A percentile compares a stretch with the other conserved stretches of the same genome.
These are phyloP conservation scores for Saccharomyces pastorianus DNA, from an alignment of 1,139 yeast species.

Conservation along the genomic window DNA sequence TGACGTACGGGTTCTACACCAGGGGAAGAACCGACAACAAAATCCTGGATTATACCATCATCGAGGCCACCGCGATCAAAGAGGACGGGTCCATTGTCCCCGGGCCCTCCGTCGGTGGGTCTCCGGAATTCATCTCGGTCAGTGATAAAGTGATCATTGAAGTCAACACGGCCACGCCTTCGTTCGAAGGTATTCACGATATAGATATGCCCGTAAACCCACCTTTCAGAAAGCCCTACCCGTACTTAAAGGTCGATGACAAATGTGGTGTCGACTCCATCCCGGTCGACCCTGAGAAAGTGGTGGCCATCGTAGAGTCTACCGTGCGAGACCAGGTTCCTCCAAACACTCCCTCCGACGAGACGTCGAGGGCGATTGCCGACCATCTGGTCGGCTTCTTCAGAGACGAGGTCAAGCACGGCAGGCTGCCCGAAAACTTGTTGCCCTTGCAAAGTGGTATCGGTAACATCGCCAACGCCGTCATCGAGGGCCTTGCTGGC, in stretches of 20 bases:
- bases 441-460: conserved; percentile 96
- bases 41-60: conserved; percentile 72
- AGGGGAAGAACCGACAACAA: conserved; percentile 53
- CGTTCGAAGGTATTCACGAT: conserved; percentile 93
- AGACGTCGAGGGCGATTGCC: conserved; percentile 70
- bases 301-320: conserved; percentile 87
- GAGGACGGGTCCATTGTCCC: conserved; percentile 91
- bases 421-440: conserved; percentile 86
- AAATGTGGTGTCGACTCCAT: conserved; percentile 65
- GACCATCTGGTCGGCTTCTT: conserved; percentile 79
- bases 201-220: conserved; percentile 88
- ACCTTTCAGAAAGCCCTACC: conserved; percentile 82
- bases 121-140: conserved; percentile 81
- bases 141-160: conserved; percentile 88
- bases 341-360: conserved; percentile 83
- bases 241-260: conserved; percentile 68
- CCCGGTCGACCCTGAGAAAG: conserved; percentile 82
- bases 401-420: conserved; percentile 78
- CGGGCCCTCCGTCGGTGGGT: conserved; percentile 96
- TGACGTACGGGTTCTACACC: conserved; percentile 89
- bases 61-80: conserved; percentile 94
- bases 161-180: conserved; percentile 85
- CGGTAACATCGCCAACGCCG: conserved; percentile 97
- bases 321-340: conserved; percentile 70
- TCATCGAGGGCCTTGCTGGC: conserved; percentile 85